These are phyloP conservation scores for Suhomyces yuchorum DNA, from an alignment of 1,139 yeast species.

Conservation along the genomic window DNA sequence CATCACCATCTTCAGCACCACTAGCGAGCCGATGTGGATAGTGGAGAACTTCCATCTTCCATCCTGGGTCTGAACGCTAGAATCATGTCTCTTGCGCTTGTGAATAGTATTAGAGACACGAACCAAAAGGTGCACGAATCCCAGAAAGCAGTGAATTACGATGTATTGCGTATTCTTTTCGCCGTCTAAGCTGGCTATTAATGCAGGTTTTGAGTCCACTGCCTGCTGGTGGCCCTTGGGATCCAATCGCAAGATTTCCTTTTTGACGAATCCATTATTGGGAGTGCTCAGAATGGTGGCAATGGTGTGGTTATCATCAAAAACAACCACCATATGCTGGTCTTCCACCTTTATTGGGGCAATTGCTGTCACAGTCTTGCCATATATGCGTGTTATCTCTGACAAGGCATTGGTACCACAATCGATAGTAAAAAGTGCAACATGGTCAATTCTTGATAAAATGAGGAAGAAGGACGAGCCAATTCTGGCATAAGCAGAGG, in stretches of 20 bases:
- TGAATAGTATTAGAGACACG: background rate
- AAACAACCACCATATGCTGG: constrained; percentile 18
- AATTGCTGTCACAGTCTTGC: constrained; percentile 16
- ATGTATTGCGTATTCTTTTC: constrained; percentile 17
- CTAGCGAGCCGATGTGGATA: constrained; percentile 31
- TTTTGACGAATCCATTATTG: constrained; percentile 4
- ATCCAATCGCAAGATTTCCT: constrained; percentile 21
- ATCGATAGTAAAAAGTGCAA: constrained; percentile 21
- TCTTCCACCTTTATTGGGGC: constrained; percentile 9
- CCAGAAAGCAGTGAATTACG: constrained; percentile 34
- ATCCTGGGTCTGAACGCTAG: constrained; percentile 1
- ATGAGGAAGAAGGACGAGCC: constrained; percentile 4
- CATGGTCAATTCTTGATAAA: constrained; percentile 12
- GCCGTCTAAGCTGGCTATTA: constrained; percentile 18
- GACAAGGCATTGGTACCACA: background rate
- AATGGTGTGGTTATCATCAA: constrained; percentile 16
- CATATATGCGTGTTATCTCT: constrained; percentile 23
- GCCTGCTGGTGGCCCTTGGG: constrained; percentile 32
- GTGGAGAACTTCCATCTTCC: constrained; percentile 18
- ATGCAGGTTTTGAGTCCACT: constrained; percentile 27
- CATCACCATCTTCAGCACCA: constrained; percentile 28
- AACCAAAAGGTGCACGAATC: constrained; percentile 26
- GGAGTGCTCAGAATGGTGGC: constrained; percentile 10
- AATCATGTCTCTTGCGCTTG: constrained; percentile 6
- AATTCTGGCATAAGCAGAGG: constrained; percentile 2